Percentiles rank a stretch among this genome's conserved stretches.
These are phyloP conservation scores for Cryptococcus sp. DNA, from an alignment of 1,284 basidiomycete species.

Conservation along the genomic window DNA sequence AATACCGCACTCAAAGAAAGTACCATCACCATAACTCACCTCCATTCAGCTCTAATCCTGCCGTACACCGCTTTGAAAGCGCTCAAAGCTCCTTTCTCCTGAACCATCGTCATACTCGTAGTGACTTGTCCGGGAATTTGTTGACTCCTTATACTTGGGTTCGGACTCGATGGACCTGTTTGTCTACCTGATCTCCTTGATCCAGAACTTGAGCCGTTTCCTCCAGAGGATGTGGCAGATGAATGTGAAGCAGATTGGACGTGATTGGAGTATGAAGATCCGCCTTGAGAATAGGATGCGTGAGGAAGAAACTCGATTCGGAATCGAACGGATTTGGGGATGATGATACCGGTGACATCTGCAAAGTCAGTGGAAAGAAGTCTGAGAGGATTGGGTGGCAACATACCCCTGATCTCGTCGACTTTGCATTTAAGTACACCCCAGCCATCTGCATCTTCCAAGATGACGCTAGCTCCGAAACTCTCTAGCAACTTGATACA, in stretches of 20 bases:
- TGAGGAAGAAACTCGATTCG: slow-evolving; percentile 63
- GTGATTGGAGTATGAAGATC: not conserved
- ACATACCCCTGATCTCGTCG: slow-evolving; percentile 53
- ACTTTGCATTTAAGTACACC: slow-evolving; percentile 63
- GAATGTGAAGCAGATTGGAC: not conserved
- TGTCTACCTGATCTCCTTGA: not conserved
- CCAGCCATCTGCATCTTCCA: slow-evolving; percentile 59
- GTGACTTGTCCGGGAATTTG: slow-evolving; percentile 44
- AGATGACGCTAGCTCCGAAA: slow-evolving; percentile 62
- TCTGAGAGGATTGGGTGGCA: not conserved
- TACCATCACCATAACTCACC: slow-evolving; percentile 22
- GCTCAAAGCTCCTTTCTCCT: slow-evolving; percentile 82
- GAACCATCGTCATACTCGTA: slow-evolving; percentile 65
- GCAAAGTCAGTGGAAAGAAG: slow-evolving; percentile 3
- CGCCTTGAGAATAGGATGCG: slow-evolving; percentile 46
- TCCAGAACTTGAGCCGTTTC: not conserved
- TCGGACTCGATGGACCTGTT: not conserved
- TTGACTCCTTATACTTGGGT: not conserved
- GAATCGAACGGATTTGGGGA: slow-evolving; percentile 64
- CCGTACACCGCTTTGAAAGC: slow-evolving; percentile 72
- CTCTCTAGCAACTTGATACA: slow-evolving; percentile 62
- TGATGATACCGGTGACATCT: slow-evolving; percentile 54
- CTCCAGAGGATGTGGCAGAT: not conserved
- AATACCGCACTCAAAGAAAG: not conserved
- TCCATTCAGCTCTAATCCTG: slow-evolving; percentile 70